A percentile compares a stretch with the other conserved stretches of the same genome.
Evolutionary conservation across 1,139 yeast genomes (phyloP).

Genomic region (Trichomonascaceae sp.): DNA sequence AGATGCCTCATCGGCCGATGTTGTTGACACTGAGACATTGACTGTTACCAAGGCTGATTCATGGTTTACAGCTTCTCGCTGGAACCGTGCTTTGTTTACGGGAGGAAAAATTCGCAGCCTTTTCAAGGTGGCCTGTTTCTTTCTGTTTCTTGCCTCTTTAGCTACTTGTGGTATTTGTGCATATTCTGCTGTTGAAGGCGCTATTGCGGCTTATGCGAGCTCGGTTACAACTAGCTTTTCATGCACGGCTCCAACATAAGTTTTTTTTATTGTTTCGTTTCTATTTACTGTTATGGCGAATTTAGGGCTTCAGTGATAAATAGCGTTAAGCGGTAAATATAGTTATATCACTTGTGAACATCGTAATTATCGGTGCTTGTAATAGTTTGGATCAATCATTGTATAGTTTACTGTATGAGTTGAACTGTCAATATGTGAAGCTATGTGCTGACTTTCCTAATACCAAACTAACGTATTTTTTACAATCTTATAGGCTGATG

Average conservation of each 20-base stretch:
- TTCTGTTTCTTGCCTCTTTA: constrained; percentile 34
- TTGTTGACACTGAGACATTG: constrained; percentile 31
- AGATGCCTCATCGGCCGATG: constrained; percentile 34
- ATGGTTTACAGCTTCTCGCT: constrained; percentile 32
- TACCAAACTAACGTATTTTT: too few species aligned
- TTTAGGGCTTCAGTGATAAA: background rate
- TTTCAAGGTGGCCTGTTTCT: constrained; percentile 10
- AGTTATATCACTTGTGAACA: background rate
- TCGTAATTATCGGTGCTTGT: too few species aligned
- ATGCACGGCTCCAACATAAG: constrained; percentile 12
- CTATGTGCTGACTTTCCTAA: too few species aligned
- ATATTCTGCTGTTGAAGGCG: constrained; percentile 27
- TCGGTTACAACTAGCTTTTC: constrained; percentile 13
- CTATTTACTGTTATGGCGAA: background rate
- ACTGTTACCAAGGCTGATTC: constrained; percentile 31
- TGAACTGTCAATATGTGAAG: too few species aligned
- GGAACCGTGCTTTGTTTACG: constrained; percentile 29
- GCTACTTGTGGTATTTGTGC: constrained; percentile 37
- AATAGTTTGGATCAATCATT: too few species aligned
- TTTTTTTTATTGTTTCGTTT: background rate
- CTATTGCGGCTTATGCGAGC: constrained; percentile 15
- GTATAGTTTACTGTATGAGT: too few species aligned
- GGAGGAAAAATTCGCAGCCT: constrained; percentile 17
- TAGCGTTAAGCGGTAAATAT: background rate
- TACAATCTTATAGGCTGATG: background rate